These are phyloP conservation scores for Mycogone perniciosa DNA, from an alignment of 2,329 filamentous ascomycete genomes.

Conservation along the genomic window DNA sequence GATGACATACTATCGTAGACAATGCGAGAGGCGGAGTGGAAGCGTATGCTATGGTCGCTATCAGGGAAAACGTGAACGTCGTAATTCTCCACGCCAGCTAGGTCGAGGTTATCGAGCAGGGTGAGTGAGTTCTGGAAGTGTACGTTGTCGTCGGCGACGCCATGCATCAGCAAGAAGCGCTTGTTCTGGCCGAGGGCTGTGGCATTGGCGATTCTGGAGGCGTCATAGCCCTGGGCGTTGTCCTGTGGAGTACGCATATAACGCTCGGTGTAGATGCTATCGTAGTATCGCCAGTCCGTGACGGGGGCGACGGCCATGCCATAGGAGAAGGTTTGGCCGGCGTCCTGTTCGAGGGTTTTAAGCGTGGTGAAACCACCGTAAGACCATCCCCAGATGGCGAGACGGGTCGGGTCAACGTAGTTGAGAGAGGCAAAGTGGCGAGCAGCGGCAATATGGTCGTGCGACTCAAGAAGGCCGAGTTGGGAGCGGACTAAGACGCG, in stretches of 20 bases:
- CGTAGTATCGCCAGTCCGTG: conserved; percentile 97
- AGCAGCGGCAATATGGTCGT: conserved; percentile 86
- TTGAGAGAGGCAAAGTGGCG: conserved; percentile 73
- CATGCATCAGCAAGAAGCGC: conserved; percentile 92
- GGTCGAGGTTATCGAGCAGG: conserved; percentile 78
- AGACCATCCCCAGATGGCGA: conserved; percentile 98
- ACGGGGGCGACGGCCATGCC: conserved; percentile 98
- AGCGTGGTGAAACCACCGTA: conserved; percentile 94
- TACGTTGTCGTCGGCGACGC: conserved; percentile 94
- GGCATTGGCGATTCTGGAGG: conserved; percentile 67
- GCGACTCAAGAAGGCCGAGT: conserved; percentile 76
- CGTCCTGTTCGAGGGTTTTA: conserved; percentile 90
- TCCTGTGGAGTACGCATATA: conserved; percentile 94
- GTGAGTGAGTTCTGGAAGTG: conserved; percentile 92
- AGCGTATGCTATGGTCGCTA: conserved; percentile 89
- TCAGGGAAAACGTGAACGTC: conserved; percentile 96
- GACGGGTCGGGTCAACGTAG: conserved; percentile 74
- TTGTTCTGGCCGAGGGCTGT: conserved; percentile 67
- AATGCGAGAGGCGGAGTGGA: conserved; percentile 85
- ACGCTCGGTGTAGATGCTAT: conserved; percentile 88
- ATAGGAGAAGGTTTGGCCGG: conserved; percentile 83
- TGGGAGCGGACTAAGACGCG: conserved; percentile 77
- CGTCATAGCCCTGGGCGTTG: conserved; percentile 71
- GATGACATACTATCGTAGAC: conserved; percentile 78
- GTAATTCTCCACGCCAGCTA: conserved; percentile 81